Evolutionary conservation across 306 rosid genomes (phyloP), one percentile per base, ranked within the genome.

Genomic region (Carpinus viminea): DNA sequence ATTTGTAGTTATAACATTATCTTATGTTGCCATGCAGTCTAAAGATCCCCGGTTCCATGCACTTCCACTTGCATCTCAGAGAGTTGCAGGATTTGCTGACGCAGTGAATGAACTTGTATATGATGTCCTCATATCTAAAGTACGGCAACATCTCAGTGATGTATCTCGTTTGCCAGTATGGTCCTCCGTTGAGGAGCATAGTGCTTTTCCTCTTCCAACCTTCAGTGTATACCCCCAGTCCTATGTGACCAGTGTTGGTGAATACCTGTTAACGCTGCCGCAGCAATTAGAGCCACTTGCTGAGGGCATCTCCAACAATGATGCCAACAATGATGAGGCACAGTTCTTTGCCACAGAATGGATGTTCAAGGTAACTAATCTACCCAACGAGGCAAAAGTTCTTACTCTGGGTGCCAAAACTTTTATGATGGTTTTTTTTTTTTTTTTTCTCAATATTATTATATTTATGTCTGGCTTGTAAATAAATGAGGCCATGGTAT

Each of bases 331-430:
- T 64, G 99, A 96, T 31, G 98, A 96, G 77, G 97, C 98, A 8
- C 99, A 93, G 88, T 91, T 96, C 87, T 96, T 96, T 65, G 99
- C 99, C 54, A 92, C 99, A 60, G 99, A 96, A 91, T 96, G 99
- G 99, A 96, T 96, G 99, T 93, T 92, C 88, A 96, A 96, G 99
- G 99, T 90, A 86, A 85, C 73, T 17, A 21, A 74, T 75, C 28
- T 46, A 71, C 43, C 54, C 54, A 45, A 21, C 59, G 60, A 65
- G 62, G 73, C 31, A 74, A 47, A 12, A 55, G 26, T 53, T 74
- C 34, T 56, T 15, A 18, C 45, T 76, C 48, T 46, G 21, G 41
- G 54, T 66, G 72, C 72, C 20, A 66, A 64, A 66, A 66, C 50
- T 72, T 45, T 51, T 70, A 24, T 78, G 70, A 43, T 54, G 43